Conservation (phyloP, 1,284 basidiomycete species). For the Malassezia yamatoensis region DNA sequence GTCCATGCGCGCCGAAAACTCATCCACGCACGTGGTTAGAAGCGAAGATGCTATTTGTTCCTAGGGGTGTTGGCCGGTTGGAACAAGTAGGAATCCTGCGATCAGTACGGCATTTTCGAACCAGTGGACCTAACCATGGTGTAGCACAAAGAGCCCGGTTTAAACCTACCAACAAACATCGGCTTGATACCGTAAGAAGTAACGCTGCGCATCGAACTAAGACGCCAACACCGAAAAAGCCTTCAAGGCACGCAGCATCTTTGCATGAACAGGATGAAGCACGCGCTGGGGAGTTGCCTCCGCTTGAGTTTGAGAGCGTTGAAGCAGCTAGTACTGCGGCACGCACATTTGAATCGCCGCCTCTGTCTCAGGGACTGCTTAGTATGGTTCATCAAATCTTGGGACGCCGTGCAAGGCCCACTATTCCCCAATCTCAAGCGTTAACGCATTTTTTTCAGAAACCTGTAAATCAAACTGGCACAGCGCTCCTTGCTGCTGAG, state of each 20-base stretch:
- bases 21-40: not conserved
- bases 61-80: no score
- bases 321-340: not conserved
- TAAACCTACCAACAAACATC: not conserved
- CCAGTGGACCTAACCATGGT: not conserved
- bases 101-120: not conserved
- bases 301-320: slow-evolving; percentile 4
- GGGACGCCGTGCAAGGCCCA: slow-evolving; percentile 13
- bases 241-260: no score
- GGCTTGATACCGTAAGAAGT: not conserved
- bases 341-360: slow-evolving; percentile 4
- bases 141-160: not conserved
- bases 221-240: no score
- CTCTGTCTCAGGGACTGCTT: slow-evolving; percentile 14
- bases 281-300: slow-evolving; percentile 13
- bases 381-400: slow-evolving; percentile 11
- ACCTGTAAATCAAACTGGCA: slow-evolving; percentile 51
- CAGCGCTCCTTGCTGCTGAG: slow-evolving; percentile 90
- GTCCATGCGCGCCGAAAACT: not conserved
- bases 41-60: no score
- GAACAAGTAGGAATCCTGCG: no score
- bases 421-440: slow-evolving; percentile 12
- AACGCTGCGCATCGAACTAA: no score
- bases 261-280: no score
- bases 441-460: slow-evolving; percentile 15